Evolutionary conservation across 176 grass and related monocot genomes (phyloP), one percentile per base, ranked within the genome.

Genomic region (Carex kokanica): DNA sequence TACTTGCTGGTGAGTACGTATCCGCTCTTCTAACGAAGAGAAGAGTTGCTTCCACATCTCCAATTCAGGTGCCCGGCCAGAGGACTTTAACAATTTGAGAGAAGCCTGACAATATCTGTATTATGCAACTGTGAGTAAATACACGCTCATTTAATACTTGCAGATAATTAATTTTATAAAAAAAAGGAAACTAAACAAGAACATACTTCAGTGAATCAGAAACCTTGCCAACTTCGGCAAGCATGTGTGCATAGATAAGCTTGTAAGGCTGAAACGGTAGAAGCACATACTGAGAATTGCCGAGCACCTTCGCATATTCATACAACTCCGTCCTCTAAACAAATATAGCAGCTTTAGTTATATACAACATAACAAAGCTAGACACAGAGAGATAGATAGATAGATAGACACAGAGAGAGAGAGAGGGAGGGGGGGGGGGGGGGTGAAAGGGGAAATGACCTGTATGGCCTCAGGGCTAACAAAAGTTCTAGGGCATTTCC

Each of bases 191-290:
- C 66, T 58, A 81, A 36, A 56, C 11, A 70, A 24, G 47, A 52
- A 13, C 79, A 31, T 81, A 99, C 96, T 88, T 95, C 83, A 99
- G 83, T 86, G 96, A 93, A 81, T 95, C 96, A 64, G 91, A 74
- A 85, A 99, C 47, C 80, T 88, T 95, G 74, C 96, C 96, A 67
- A 99, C 89, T 86, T 99, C 96, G 7, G 57, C 93, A 83, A 99
- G 93, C 93, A 99, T 99, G 71, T 99, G 84, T 53, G 96, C 96
- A 88, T 99, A 99, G 81, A 99, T 83, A 72, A 99, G 88, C 85
- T 99, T 99, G 82, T 99, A 99, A 43, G 96, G 96, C 70, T 95
- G 96, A 84, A 99, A 93, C 51, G 89, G 91, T 78, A 90, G 88
- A 18, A 99, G 89, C 45, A 92, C 91, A 84, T 93, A 95, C 88